phyloP scores from a whole-genome alignment of 768 basidiomycete genomes.

The Erythrobasidium yunnanense region DNA sequence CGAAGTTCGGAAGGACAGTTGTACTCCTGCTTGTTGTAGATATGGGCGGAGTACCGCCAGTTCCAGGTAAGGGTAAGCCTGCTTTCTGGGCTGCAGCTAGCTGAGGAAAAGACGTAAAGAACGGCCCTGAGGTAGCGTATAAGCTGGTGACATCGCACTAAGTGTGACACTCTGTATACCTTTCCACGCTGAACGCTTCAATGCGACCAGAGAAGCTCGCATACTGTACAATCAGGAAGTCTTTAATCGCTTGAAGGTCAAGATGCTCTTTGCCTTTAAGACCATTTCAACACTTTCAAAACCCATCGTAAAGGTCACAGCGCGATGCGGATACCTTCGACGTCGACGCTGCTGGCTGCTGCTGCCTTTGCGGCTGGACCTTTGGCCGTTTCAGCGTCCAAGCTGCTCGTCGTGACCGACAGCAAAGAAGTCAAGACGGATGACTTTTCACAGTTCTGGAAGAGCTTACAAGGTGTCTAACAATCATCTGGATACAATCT shows the following conservation, averaged over 20 bases:
- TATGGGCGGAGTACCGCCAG: constrained; percentile 58
- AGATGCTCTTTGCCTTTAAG: no score
- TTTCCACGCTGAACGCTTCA: constrained; percentile 45
- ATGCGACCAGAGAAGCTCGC: not conserved
- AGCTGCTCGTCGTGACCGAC: constrained; percentile 20
- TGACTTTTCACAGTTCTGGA: constrained; percentile 18
- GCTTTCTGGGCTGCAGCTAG: constrained; percentile 66
- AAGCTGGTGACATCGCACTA: not conserved
- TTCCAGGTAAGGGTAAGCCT: constrained; percentile 13
- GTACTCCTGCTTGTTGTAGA: constrained; percentile 77
- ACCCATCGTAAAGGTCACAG: no score
- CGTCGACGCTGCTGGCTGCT: no score
- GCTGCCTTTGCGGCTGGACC: not conserved
- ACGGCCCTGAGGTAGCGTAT: constrained; percentile 58
- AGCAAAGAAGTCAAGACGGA: not conserved
- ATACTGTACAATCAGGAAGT: no score
- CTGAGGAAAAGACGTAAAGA: constrained; percentile 84
- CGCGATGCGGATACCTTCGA: no score
- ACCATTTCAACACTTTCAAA: no score
- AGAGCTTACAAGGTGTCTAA: constrained; percentile 9
- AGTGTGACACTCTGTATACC: constrained; percentile 36
- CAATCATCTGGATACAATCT: no score
- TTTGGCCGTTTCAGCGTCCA: not conserved
- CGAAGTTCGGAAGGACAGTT: constrained; percentile 88
- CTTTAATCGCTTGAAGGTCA: no score